These are phyloP conservation scores for Umbilicaria muhlenbergii DNA, from an alignment of 495 filamentous ascomycete species.

Conservation along the genomic window DNA sequence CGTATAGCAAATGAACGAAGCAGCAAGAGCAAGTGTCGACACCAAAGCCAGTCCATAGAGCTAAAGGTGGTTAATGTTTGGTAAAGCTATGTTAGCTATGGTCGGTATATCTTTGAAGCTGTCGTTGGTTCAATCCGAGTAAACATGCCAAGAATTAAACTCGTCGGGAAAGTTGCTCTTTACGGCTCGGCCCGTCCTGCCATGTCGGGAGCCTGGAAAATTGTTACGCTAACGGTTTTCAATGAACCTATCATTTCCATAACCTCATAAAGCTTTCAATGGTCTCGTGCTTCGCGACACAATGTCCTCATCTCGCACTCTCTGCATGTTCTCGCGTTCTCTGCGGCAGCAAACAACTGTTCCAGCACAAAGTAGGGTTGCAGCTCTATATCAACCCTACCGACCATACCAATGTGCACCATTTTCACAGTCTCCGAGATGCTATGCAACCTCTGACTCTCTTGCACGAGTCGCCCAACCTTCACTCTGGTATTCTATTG, in stretches of 20 bases:
- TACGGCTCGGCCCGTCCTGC: too few relatives aligned
- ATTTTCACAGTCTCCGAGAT: not conserved
- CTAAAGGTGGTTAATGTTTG: too few relatives aligned
- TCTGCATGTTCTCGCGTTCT: too few relatives aligned
- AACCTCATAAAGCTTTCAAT: too few relatives aligned
- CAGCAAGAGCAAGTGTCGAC: not conserved
- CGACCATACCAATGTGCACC: not conserved
- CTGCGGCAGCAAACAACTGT: too few relatives aligned
- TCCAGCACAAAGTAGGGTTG: not conserved
- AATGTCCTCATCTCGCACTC: too few relatives aligned
- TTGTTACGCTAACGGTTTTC: too few relatives aligned
- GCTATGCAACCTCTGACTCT: conserved; percentile 17
- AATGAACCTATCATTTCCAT: too few relatives aligned
- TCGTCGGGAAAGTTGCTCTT: too few relatives aligned
- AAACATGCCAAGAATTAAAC: not conserved
- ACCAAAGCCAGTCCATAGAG: not conserved
- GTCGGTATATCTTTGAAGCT: not conserved
- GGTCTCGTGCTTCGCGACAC: too few relatives aligned
- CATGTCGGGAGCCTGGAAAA: too few relatives aligned
- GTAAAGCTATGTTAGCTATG: too few relatives aligned
- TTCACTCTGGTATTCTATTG: conserved; percentile 55
- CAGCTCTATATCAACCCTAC: not conserved
- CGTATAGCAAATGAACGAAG: not conserved
- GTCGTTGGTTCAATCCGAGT: not conserved
- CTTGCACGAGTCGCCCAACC: conserved; percentile 45